phyloP scores from a whole-genome alignment of 2,329 filamentous ascomycete species.

The Alternaria brassicae region DNA sequence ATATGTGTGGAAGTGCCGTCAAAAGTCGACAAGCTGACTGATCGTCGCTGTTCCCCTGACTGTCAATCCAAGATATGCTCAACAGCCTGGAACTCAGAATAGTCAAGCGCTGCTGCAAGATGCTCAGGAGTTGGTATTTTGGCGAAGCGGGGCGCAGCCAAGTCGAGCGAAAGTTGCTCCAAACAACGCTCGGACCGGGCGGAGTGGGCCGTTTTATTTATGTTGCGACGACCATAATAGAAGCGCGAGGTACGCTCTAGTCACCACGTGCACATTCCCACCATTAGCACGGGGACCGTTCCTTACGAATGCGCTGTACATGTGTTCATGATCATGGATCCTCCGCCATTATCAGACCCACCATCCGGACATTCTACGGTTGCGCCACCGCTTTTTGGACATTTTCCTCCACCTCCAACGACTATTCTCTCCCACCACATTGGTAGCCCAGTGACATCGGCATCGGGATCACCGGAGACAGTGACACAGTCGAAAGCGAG shows the following conservation, averaged over 20 bases:
- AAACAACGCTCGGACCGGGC: slow-evolving; percentile 17
- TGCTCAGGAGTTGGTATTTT: not conserved
- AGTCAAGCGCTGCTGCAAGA: not conserved
- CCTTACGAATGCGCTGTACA: not conserved
- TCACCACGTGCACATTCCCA: slow-evolving; percentile 4
- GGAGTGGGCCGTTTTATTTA: slow-evolving; percentile 7
- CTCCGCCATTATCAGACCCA: not conserved
- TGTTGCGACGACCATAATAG: slow-evolving; percentile 7
- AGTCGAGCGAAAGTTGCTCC: slow-evolving; percentile 3
- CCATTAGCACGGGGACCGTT: not conserved
- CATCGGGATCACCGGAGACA: not conserved
- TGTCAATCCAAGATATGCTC: not conserved
- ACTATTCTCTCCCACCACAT: not conserved
- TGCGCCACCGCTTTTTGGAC: not conserved
- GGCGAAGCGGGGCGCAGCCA: slow-evolving; percentile 1
- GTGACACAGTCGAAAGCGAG: not conserved
- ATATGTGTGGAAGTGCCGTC: not conserved
- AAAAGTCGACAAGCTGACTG: not conserved
- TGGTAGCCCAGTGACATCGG: not conserved
- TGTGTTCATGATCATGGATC: not conserved
- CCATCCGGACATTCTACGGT: not conserved
- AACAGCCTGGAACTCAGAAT: not conserved
- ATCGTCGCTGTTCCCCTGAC: not conserved
- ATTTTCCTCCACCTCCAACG: not conserved
- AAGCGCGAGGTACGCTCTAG: slow-evolving; percentile 4